A percentile compares a stretch with the other conserved stretches of the same genome.
Evolutionary conservation across 371 early-diverging fungal species (phyloP).

Genomic region (Zychaea mexicana): DNA sequence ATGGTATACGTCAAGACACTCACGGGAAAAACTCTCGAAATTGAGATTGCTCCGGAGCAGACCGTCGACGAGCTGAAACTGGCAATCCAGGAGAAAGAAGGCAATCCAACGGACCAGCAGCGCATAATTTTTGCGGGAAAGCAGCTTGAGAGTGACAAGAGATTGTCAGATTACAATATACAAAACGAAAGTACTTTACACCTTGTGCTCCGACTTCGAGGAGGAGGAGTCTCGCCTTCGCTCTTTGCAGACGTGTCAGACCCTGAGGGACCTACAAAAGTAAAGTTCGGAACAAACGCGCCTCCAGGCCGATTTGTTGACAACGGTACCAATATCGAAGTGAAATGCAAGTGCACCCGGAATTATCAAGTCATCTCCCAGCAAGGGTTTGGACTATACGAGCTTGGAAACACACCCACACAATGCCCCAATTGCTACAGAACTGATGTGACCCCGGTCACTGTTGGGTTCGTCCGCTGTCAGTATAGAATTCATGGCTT

Average conservation of each 20-base stretch:
- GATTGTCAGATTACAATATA: slow-evolving; percentile 76
- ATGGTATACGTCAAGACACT: neutral
- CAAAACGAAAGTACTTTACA: slow-evolving; percentile 94
- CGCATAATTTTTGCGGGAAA: slow-evolving; percentile 98
- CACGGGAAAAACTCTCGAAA: neutral
- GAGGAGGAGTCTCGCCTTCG: slow-evolving; percentile 63
- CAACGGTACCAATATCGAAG: neutral
- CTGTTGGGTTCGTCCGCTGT: neutral
- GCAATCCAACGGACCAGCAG: slow-evolving; percentile 98
- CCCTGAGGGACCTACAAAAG: too few species aligned
- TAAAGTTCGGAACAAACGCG: neutral
- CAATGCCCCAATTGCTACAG: neutral
- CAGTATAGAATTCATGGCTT: slow-evolving; percentile 3
- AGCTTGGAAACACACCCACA: neutral
- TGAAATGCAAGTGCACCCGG: neutral
- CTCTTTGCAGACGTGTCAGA: slow-evolving; percentile 32
- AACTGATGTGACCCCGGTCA: neutral
- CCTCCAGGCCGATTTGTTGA: neutral
- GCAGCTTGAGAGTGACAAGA: slow-evolving; percentile 90
- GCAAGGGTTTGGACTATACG: neutral
- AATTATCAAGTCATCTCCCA: neutral
- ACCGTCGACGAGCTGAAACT: slow-evolving; percentile 79
- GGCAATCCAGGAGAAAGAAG: slow-evolving; percentile 16
- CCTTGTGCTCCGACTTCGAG: slow-evolving; percentile 92
- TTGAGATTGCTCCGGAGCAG: slow-evolving; percentile 45